Percentiles rank a stretch among this genome's conserved stretches.
Evolutionary conservation across 163 green algal genomes (phyloP).

Genomic region (Volvox carteri): DNA sequence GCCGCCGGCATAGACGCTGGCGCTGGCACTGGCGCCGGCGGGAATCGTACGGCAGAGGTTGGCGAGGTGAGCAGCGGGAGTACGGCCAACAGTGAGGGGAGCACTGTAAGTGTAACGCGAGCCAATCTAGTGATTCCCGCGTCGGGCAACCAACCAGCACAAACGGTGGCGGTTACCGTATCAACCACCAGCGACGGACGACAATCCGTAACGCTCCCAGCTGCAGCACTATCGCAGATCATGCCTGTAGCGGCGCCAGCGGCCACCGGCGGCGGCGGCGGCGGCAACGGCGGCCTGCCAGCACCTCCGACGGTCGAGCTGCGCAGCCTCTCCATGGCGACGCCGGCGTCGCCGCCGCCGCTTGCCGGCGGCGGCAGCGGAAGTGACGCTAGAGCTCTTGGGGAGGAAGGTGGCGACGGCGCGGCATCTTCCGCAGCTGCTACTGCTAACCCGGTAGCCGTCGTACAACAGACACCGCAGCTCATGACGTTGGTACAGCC

Average conservation of each 20-base stretch:
- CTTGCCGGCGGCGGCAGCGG: too few species aligned
- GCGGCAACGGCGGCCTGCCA: too few species aligned
- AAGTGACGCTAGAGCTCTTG: too few species aligned
- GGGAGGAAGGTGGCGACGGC: too few species aligned
- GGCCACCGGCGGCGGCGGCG: background rate
- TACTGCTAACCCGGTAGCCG: background rate
- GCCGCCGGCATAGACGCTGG: background rate
- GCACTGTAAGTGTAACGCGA: conserved; percentile 16
- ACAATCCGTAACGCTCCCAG: conserved; percentile 43
- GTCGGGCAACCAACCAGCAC: background rate
- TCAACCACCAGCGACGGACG: conserved; percentile 35
- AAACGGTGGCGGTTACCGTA: conserved; percentile 45
- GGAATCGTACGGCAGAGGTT: background rate
- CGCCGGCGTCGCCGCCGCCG: background rate
- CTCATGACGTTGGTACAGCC: background rate
- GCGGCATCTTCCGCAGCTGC: background rate
- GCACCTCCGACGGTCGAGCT: background rate
- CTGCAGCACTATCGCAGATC: conserved; percentile 22
- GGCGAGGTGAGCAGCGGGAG: background rate
- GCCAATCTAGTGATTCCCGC: conserved; percentile 46
- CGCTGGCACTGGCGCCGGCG: too few species aligned
- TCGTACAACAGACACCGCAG: too few species aligned
- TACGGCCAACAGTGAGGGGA: background rate
- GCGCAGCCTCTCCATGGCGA: background rate
- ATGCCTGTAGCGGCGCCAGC: conserved; percentile 29